Evolutionary conservation across 2,329 filamentous ascomycete genomes (phyloP).

Genomic region (Beauveria australis): DNA sequence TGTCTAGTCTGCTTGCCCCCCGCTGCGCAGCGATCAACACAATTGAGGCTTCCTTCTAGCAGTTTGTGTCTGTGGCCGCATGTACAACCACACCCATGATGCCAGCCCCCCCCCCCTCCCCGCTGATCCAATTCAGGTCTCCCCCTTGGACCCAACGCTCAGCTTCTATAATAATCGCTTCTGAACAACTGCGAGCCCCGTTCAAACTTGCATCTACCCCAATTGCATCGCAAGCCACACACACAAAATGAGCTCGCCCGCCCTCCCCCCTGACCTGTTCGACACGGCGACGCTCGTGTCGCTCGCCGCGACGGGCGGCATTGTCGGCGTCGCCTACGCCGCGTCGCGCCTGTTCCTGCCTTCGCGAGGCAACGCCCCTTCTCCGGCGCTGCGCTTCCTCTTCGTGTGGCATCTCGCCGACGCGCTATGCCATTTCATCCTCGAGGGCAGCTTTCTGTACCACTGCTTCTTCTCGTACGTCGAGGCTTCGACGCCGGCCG

Average conservation of each 20-base stretch:
- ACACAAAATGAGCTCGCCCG: conserved; percentile 5
- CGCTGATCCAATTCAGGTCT: too few species aligned
- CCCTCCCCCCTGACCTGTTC: conserved; percentile 47
- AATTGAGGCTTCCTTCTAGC: too few species aligned
- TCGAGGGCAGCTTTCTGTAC: conserved; percentile 88
- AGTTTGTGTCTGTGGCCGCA: too few species aligned
- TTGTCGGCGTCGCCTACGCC: conserved; percentile 41
- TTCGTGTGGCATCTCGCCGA: conserved; percentile 96
- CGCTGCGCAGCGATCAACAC: too few species aligned
- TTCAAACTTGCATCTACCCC: too few species aligned
- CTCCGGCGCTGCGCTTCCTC: conserved; percentile 56
- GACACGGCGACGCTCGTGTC: conserved; percentile 53
- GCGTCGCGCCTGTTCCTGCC: conserved; percentile 41
- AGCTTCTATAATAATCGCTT: too few species aligned
- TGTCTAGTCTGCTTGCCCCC: too few species aligned
- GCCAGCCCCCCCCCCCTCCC: too few species aligned
- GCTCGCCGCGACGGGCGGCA: conserved; percentile 45
- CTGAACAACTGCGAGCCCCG: background rate
- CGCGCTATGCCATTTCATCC: conserved; percentile 80
- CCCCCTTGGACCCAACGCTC: too few species aligned
- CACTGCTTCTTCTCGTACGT: conserved; percentile 74
- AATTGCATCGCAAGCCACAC: background rate
- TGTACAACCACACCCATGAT: too few species aligned
- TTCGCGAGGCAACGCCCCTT: conserved; percentile 31
- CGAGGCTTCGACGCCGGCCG: conserved; percentile 22